Evolutionary conservation across 169 alveolate species (phyloP).

Genomic region (Babesia divergens): DNA sequence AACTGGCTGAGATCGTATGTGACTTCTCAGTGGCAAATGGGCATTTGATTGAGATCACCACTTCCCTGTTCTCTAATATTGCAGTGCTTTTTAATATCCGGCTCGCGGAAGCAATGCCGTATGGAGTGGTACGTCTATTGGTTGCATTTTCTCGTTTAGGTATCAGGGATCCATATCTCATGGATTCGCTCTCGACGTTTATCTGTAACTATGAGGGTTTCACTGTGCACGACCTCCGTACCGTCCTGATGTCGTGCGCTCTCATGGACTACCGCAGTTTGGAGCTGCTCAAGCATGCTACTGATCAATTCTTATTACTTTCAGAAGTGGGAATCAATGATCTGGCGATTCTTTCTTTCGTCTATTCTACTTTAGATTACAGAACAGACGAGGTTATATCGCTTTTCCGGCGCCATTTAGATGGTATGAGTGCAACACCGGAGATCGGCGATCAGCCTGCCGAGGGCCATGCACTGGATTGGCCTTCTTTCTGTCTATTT

Average conservation of each 20-base stretch:
- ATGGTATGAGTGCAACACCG: not conserved
- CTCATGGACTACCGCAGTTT: conserved; percentile 1
- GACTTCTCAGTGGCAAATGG: conserved; percentile 10
- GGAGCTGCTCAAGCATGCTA: conserved; percentile 20
- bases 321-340: conserved; percentile 27
- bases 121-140: conserved; percentile 31
- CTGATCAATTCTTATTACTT: conserved; percentile 3
- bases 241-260: conserved; percentile 40
- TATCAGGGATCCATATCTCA: conserved; percentile 2
- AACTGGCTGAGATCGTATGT: conserved; percentile 45
- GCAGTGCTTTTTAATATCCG: conserved; percentile 43
- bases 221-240: conserved; percentile 39
- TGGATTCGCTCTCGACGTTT: conserved; percentile 37
- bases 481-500: conserved; percentile 32
- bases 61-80: conserved; percentile 42
- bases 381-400: conserved; percentile 10
- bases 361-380: conserved; percentile 14
- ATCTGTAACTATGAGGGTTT: conserved; percentile 13
- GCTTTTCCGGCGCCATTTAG: conserved; percentile 22
- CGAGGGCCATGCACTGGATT: not conserved
- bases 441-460: not conserved
- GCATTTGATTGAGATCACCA: not conserved
- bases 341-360: conserved; percentile 54
- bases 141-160: conserved; percentile 60
- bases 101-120: conserved; percentile 58